These are phyloP conservation scores for Colletotrichum sp. DNA, from an alignment of 2,329 filamentous ascomycete species.

Conservation along the genomic window DNA sequence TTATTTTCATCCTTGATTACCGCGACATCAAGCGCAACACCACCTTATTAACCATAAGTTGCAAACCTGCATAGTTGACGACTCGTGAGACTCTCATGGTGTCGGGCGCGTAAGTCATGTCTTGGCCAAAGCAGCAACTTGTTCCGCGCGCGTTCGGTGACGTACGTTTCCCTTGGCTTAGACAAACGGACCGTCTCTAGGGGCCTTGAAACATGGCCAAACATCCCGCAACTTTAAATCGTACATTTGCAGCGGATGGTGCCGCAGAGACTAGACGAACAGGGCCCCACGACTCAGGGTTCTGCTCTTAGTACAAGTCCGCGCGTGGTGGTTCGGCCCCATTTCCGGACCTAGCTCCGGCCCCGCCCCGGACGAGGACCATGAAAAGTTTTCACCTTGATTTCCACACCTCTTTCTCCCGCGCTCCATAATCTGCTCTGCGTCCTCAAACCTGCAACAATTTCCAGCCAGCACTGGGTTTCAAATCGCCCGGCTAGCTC, in stretches of 20 bases:
- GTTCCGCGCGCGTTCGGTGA: background rate
- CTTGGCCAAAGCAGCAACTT: background rate
- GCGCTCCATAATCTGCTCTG: background rate
- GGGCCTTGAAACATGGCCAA: background rate
- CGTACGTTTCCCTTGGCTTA: background rate
- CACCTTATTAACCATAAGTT: fast-evolving
- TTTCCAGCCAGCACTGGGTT: constrained; percentile 22
- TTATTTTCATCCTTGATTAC: fast-evolving
- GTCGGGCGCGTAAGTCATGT: background rate
- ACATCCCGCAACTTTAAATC: background rate
- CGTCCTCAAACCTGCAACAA: background rate
- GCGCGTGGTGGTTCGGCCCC: background rate
- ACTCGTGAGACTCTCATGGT: background rate
- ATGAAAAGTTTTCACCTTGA: background rate
- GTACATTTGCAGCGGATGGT: background rate
- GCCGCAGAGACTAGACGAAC: background rate
- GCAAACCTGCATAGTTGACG: background rate
- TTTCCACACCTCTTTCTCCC: background rate
- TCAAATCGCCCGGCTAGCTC: constrained; percentile 61
- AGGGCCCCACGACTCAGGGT: background rate
- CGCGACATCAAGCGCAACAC: background rate
- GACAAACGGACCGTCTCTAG: background rate
- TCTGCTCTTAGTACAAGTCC: background rate
- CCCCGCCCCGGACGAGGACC: background rate
- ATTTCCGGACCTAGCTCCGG: background rate